Base-by-base conservation (phyloP, 1,139 yeast species). In the Saccharomyces uvarum region DNA sequence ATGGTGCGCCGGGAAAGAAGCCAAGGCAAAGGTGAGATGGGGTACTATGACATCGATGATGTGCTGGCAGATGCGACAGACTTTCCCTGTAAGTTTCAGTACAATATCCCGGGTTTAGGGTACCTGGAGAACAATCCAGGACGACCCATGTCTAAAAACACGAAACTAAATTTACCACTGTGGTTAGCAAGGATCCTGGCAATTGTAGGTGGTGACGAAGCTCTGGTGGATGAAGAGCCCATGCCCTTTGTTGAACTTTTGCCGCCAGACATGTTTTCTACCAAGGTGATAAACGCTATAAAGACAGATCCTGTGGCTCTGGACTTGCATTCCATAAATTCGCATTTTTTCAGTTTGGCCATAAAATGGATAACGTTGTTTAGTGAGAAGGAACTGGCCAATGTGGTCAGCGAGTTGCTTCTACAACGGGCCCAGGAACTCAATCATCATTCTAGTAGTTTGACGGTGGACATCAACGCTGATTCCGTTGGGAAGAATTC, bases 161-260 rank as follows among this genome's bases (percentile, higher is more conserved):
- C 95, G 1, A 84, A 83, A 63, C 68, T 89, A 4, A 95, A 88
- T 57, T 75, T 93, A 47, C 98, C 99, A 0, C 70, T 90, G 33
- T 93, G 99, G 99, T 72, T 93, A 50, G 95, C 97, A 0, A 84
- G 83, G 59, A 79, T 87, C 3, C 72, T 93, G 47, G 96, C 95
- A 1, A 75, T 77, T 44, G 77, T 80, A 47, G 75, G 73, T 69
- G 63, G 61, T 38, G 61, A 59, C 42, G 74, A 56, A 9, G 59
- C 53, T 13, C 63, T 60, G 4, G 63, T 65, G 4, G 61, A 57
- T 4, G 69, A 70, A 24, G 73, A 74, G 9, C 71, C 77, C 7
- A 74, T 75, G 11, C 80, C 88, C n/a, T 86, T 89, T 62, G 74
- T 90, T 3, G 84, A 84, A 51, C 73, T 90, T 51, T 70, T 81